Evolutionary conservation across 164 flowering plant species (phyloP).

Genomic region (Taxillus chinensis): DNA sequence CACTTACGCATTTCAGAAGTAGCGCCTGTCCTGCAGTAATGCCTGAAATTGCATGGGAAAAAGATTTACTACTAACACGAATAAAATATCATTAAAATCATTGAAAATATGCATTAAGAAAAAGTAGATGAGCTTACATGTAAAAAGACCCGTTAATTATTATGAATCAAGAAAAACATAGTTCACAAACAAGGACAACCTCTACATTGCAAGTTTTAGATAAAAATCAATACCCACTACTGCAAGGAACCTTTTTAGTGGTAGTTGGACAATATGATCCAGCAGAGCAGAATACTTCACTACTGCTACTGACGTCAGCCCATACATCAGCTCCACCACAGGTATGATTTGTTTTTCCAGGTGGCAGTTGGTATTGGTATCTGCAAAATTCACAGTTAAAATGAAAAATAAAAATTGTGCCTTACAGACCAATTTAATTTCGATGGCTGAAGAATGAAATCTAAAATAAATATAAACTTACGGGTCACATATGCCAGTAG

Average conservation of each 20-base stretch:
- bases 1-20: neutral
- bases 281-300: slow-evolving; percentile 2
- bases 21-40: slow-evolving; percentile 1
- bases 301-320: neutral
- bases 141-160: neutral
- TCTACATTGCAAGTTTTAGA: neutral
- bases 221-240: neutral
- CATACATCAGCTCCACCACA: slow-evolving; percentile 6
- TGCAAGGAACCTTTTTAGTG: slow-evolving; percentile 5
- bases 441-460: neutral
- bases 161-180: neutral
- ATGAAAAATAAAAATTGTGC: neutral
- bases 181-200: neutral
- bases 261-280: slow-evolving; percentile 5
- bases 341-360: slow-evolving; percentile 1
- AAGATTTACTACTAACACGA: neutral
- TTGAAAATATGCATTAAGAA: neutral
- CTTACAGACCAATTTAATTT: neutral
- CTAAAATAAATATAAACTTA: neutral
- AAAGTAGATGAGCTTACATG: no score
- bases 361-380: slow-evolving; percentile 1
- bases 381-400: neutral
- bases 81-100: neutral
- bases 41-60: neutral
- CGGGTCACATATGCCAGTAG: slow-evolving; percentile 6